phyloP scores from a whole-genome alignment of 768 basidiomycete species.

The Phlegmacium glaucopus region DNA sequence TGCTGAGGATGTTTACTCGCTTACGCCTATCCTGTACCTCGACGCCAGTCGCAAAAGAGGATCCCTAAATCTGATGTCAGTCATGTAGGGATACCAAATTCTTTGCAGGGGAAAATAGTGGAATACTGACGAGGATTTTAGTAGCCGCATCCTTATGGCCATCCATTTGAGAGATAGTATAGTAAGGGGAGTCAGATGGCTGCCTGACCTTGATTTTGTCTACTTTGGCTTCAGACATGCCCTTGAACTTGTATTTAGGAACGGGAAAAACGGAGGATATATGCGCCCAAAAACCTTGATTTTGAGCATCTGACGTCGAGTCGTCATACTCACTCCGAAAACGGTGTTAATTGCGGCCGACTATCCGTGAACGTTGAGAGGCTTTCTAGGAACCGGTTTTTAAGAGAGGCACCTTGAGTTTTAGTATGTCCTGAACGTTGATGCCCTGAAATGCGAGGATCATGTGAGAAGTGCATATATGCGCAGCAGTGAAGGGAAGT shows the following conservation, averaged over 20 bases:
- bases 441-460: constrained; percentile 54
- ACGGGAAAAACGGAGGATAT: constrained; percentile 12
- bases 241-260: constrained; percentile 40
- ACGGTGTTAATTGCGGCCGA: constrained; percentile 80
- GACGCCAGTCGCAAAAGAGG: constrained; percentile 87
- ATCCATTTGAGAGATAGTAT: background rate
- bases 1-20: constrained; percentile 79
- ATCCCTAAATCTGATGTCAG: constrained; percentile 51
- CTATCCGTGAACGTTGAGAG: constrained; percentile 31
- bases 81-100: background rate
- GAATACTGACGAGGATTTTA: constrained; percentile 67
- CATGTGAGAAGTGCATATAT: constrained; percentile 12
- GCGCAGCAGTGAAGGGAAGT: background rate
- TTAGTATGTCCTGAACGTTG: constrained; percentile 92
- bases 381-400: constrained; percentile 8
- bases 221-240: constrained; percentile 95
- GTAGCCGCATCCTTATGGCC: constrained; percentile 75
- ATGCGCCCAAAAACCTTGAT: constrained; percentile 65
- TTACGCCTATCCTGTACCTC: constrained; percentile 88
- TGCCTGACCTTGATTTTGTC: constrained; percentile 85
- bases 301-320: constrained; percentile 83
- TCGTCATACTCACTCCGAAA: constrained; percentile 89
- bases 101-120: background rate
- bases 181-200: constrained; percentile 1
- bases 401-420: constrained; percentile 64